Conservation (phyloP, 495 filamentous ascomycete species). For the Penicillium pulvis region DNA sequence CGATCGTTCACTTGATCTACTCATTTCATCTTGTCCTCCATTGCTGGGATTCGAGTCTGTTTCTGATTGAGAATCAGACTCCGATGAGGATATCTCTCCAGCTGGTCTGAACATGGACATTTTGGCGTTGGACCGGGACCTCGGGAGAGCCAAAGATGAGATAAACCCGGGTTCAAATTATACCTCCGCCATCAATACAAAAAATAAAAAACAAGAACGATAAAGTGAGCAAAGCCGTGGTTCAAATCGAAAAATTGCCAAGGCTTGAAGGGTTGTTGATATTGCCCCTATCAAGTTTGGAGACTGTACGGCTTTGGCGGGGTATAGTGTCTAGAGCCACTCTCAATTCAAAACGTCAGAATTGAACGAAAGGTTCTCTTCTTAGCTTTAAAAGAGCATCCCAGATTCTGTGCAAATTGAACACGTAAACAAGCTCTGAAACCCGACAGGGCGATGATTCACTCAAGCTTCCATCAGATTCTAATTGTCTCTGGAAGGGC, state of each 20-base stretch:
- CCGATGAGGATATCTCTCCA: constrained; percentile 44
- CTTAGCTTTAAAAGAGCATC: constrained; percentile 16
- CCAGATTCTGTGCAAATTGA: not conserved
- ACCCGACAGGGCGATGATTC: constrained; percentile 12
- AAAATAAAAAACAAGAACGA: not conserved
- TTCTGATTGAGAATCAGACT: constrained; percentile 24
- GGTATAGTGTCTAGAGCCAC: not conserved
- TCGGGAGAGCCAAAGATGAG: not conserved
- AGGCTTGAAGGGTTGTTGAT: not conserved
- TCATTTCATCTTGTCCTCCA: constrained; percentile 1
- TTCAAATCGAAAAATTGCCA: not conserved
- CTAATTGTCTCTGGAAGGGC: constrained; percentile 29
- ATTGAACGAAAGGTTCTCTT: not conserved
- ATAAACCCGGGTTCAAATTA: not conserved
- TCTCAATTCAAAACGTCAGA: not conserved
- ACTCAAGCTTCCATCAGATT: constrained; percentile 36
- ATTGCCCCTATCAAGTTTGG: not conserved
- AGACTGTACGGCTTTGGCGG: not conserved
- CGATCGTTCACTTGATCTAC: constrained; percentile 9
- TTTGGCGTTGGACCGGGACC: constrained; percentile 10
- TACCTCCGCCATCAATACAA: not conserved
- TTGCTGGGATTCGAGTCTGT: constrained; percentile 3
- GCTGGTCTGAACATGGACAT: constrained; percentile 52
- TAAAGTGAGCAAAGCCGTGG: not conserved
- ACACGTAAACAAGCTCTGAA: constrained; percentile 22